Base-by-base conservation (phyloP, 2,329 filamentous ascomycete species). In the Fusarium cyanostomum region DNA sequence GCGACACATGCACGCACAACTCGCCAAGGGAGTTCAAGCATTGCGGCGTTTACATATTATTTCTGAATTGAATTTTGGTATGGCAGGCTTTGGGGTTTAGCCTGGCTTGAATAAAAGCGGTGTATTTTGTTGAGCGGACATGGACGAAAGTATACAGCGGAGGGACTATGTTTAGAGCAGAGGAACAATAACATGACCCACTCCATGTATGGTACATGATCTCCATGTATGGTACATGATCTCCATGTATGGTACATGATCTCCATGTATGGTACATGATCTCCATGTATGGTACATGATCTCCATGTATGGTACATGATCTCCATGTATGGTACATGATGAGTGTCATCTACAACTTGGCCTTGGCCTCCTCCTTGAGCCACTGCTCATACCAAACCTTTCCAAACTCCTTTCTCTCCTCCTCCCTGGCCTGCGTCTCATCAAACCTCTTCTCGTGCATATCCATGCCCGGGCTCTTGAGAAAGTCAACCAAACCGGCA, bases 401-500 rank as follows among this genome's bases (percentile, higher is more conserved):
- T 39, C 77, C 77, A 60, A 77, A 81, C 70, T 78, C 79, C 68
- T 74, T 71, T 49, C 80, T 76, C 66, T 78, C 78, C 4, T 74
- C 74, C 56, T 80, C 81, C 44, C 71, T 75, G 63, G 75, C 73
- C 60, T 75, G 71, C 48, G 74, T 64, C 10, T 75, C 75, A 41
- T 79, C 78, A 68, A 82, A 83, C 48, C 81, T 76, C 68, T 78
- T 78, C 70, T 87, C 82, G 60, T 82, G 80, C 30, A 71, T 73
- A 27, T 81, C 84, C 66, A 82, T 78, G 26, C 77, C 77, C 53
- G 84, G 80, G 4, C 78, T 78, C 54, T 83, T 83, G 64, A 93
- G 73, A 67, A 86, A 79, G 13, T 75, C 82, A 30, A 92, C 73
- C 7, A 86, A 84, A 72, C 90, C 86, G 18, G 86, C 81, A 75